Percentiles rank a stretch among this genome's conserved stretches.
phyloP scores from a whole-genome alignment of 352 stramenopile genomes.

The Vaucheria bursata region DNA sequence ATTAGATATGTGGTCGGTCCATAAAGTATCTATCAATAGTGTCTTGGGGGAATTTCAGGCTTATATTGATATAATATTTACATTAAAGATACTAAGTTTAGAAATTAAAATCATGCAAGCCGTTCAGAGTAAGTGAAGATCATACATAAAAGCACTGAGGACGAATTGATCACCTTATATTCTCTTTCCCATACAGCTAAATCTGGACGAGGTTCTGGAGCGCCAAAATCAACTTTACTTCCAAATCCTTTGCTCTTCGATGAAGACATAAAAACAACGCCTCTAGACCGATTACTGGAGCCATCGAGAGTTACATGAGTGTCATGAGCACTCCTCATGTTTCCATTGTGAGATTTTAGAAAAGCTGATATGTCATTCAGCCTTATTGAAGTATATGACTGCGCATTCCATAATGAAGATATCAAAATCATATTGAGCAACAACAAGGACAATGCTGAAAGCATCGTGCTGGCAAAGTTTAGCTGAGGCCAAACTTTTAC shows the following conservation, averaged over 20 bases:
- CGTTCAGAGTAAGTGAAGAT: neutral
- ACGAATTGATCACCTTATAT: constrained; percentile 24
- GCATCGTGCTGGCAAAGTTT: too few species aligned
- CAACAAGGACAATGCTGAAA: neutral
- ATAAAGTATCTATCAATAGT: neutral
- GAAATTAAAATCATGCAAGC: neutral
- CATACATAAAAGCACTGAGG: neutral
- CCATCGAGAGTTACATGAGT: too few species aligned
- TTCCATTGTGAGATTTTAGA: too few species aligned
- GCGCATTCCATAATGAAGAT: too few species aligned
- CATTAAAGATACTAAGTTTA: neutral
- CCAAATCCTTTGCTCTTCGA: neutral
- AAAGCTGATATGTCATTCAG: too few species aligned
- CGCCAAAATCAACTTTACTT: neutral
- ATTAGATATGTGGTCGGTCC: too few species aligned
- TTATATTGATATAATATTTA: neutral
- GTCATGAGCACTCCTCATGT: too few species aligned
- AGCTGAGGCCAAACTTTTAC: too few species aligned
- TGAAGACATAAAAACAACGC: too few species aligned
- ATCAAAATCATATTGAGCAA: neutral
- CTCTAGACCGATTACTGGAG: too few species aligned
- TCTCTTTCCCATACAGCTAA: constrained; percentile 29
- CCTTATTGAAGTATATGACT: too few species aligned
- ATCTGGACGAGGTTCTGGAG: neutral
- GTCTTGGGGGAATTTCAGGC: neutral